A percentile compares a stretch with the other conserved stretches of the same genome.
Evolutionary conservation across 768 basidiomycete genomes (phyloP).

Genomic region (Pleurotus pulmonarius): DNA sequence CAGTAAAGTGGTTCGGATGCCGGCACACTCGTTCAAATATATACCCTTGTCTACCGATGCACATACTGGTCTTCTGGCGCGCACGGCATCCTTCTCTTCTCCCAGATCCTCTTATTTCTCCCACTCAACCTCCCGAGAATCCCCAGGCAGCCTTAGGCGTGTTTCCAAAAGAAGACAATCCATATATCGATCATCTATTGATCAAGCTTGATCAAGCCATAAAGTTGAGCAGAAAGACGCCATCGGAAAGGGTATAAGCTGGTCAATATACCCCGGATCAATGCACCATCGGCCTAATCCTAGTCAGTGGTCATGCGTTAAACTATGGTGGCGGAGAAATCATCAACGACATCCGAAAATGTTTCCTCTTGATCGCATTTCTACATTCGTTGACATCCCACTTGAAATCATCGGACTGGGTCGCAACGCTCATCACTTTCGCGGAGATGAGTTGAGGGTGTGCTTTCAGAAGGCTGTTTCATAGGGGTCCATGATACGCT

Average conservation of each 20-base stretch:
- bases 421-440: constrained; percentile 6
- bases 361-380: neutral
- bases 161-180: neutral
- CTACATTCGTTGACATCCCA: neutral
- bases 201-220: neutral
- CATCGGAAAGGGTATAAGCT: neutral
- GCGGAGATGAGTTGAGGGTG: neutral
- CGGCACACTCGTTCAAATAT: too few species aligned
- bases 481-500: too few species aligned
- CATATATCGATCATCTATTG: neutral
- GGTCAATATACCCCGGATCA: neutral
- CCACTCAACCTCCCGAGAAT: neutral
- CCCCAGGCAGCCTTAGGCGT: neutral
- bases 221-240: neutral
- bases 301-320: neutral
- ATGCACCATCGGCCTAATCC: neutral
- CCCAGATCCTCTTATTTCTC: neutral
- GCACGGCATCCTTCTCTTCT: constrained; percentile 1
- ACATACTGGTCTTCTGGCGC: neutral
- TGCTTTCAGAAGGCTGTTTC: too few species aligned
- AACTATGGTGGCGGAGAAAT: neutral
- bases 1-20: too few species aligned
- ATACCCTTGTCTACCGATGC: too few species aligned
- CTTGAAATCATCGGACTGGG: neutral
- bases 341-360: neutral